These are phyloP conservation scores for Lecanicillium sp. DNA, from an alignment of 2,329 filamentous ascomycete genomes.

Conservation along the genomic window DNA sequence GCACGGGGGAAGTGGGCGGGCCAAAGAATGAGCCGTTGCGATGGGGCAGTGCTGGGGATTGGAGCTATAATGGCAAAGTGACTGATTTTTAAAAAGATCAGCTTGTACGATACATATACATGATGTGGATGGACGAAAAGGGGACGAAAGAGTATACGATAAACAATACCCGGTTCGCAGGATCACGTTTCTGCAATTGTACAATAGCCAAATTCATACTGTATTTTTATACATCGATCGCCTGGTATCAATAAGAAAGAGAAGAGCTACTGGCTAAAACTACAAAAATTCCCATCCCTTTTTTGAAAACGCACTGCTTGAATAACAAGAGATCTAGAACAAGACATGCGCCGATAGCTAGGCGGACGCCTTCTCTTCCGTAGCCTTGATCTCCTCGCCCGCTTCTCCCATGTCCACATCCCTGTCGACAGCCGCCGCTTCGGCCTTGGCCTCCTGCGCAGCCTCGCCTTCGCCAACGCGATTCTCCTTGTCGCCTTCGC, in stretches of 20 bases:
- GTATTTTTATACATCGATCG: neutral
- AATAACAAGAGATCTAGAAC: too few relatives aligned
- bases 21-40: constrained; percentile 94
- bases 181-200: too few relatives aligned
- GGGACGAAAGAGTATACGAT: neutral
- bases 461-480: constrained; percentile 14
- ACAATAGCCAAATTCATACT: too few relatives aligned
- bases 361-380: neutral
- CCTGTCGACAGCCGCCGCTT: constrained; percentile 11
- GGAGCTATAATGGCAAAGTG: constrained; percentile 91
- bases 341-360: too few relatives aligned
- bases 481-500: constrained; percentile 43
- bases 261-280: neutral
- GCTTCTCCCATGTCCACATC: constrained; percentile 26
- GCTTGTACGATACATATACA: neutral
- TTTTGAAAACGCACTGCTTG: too few relatives aligned
- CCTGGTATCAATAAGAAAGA: constrained; percentile 8
- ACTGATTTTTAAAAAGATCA: constrained; percentile 64
- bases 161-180: neutral
- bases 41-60: constrained; percentile 71
- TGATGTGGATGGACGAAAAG: neutral
- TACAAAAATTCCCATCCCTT: neutral
- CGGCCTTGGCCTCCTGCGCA: constrained; percentile 5
- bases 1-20: constrained; percentile 90
- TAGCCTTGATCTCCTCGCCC: constrained; percentile 3